Base-by-base conservation (phyloP, 495 filamentous ascomycete species). In the Chaetomium tenue region DNA sequence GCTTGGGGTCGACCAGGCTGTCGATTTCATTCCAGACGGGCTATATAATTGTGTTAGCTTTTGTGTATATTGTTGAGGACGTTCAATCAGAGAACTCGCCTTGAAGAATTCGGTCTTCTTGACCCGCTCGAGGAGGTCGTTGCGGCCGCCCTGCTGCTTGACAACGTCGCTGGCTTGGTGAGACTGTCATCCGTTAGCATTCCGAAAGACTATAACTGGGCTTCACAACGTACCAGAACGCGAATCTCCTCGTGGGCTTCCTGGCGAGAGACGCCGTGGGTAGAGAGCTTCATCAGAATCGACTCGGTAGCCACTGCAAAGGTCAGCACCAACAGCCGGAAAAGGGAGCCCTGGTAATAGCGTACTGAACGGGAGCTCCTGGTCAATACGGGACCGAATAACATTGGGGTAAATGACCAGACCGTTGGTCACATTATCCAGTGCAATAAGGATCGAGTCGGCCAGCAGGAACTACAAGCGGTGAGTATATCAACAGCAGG, bases 241-340 rank as follows among this genome's bases (percentile, higher is more conserved):
- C 90, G 86, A 78, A 98, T 92, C 72, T 91, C 81, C 79, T 98
- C 94, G 74, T 98, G 95, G 4, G 94, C 89, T 26, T 97, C 90
- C 74, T 98, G 94, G 57, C 95, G 82, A 47, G 86, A 91, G 16
- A 82, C 83, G 33, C 92, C 92, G 67, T 88, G 83, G 64, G 83
- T 82, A 46, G 90, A 87, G 56, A 94, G 83, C 71, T 86, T 86
- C 92, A 96, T 96, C 75, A 98, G 91, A 70, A 97, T 89, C 76
- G 88, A 82, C 74, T 87, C 90, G 67, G 91, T 93, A 6, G 88
- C 86, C 89, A 94, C 65, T 67, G 48, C n/a, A 13, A 51, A 8
- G 57, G 53, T 65, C n/a, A 65, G 63, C 18, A 63, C 53, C 16
- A 53, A n/a, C 15, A 33, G 28, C 12, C 0, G 13, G 7, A 20